Evolutionary conservation across 352 stramenopile genomes (phyloP).

Genomic region (Phytophthora sojae): DNA sequence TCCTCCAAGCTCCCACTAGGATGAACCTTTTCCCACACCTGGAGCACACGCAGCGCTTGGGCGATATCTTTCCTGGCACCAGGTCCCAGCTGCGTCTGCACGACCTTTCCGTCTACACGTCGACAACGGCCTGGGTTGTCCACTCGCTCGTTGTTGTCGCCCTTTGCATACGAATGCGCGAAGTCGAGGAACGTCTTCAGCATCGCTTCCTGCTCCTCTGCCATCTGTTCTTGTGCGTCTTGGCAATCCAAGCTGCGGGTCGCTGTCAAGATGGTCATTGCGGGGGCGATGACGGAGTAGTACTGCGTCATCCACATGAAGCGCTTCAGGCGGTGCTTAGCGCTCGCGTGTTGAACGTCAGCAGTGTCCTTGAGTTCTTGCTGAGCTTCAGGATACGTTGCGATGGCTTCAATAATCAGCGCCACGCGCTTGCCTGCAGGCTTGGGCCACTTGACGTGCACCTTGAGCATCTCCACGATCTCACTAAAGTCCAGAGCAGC

Average conservation of each 20-base stretch:
- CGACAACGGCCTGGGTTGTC: constrained; percentile 30
- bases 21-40: constrained; percentile 65
- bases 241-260: constrained; percentile 22
- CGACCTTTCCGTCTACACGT: constrained; percentile 58
- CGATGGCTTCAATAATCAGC: constrained; percentile 67
- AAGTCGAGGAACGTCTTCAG: constrained; percentile 49
- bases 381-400: constrained; percentile 49
- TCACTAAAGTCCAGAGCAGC: constrained; percentile 42
- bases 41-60: constrained; percentile 58
- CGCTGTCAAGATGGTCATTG: constrained; percentile 61
- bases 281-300: constrained; percentile 57
- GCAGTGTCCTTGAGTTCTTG: constrained; percentile 1
- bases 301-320: constrained; percentile 80
- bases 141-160: constrained; percentile 12
- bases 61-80: constrained; percentile 48
- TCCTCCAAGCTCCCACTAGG: constrained; percentile 33
- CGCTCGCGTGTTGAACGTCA: constrained; percentile 6
- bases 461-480: constrained; percentile 78
- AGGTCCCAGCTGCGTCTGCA: constrained; percentile 49
- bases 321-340: constrained; percentile 57
- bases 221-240: background rate
- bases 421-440: constrained; percentile 70
- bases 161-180: constrained; percentile 41
- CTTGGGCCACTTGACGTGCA: constrained; percentile 81
- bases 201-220: constrained; percentile 26